phyloP scores from a whole-genome alignment of 768 basidiomycete species.

The Boletus pseudopeckii region DNA sequence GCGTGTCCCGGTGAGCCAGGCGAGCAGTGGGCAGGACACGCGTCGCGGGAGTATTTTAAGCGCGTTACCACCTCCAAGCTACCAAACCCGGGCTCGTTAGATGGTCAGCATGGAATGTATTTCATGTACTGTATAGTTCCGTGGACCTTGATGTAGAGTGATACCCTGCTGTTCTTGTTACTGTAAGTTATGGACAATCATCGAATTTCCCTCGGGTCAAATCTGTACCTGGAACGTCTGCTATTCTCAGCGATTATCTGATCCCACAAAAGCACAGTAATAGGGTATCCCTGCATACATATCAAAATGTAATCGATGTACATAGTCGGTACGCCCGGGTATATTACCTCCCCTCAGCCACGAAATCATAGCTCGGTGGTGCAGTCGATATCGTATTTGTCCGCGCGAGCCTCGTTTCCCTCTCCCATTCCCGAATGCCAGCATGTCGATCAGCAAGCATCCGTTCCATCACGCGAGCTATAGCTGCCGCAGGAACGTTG shows the following conservation, averaged over 20 bases:
- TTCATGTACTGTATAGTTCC: not conserved
- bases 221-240: not conserved
- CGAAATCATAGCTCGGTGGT: slow-evolving; percentile 14
- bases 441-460: slow-evolving; percentile 24
- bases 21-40: not conserved
- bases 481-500: slow-evolving; percentile 21
- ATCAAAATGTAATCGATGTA: not conserved
- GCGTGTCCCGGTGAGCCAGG: not conserved
- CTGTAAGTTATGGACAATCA: no score
- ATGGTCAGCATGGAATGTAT: no score
- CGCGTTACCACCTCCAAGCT: slow-evolving; percentile 19
- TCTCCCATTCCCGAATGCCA: slow-evolving; percentile 20
- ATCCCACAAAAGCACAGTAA: not conserved
- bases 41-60: slow-evolving; percentile 1
- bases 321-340: not conserved
- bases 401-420: slow-evolving; percentile 17
- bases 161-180: not conserved
- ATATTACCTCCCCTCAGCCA: not conserved
- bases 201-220: not conserved
- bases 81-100: slow-evolving; percentile 10
- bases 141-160: not conserved
- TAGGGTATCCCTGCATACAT: not conserved
- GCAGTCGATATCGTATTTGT: slow-evolving; percentile 14
- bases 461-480: slow-evolving; percentile 22
- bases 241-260: not conserved